A percentile compares a stretch with the other conserved stretches of the same genome.
phyloP scores from a whole-genome alignment of 305 asterid genomes.

The Salvia sclarea region DNA sequence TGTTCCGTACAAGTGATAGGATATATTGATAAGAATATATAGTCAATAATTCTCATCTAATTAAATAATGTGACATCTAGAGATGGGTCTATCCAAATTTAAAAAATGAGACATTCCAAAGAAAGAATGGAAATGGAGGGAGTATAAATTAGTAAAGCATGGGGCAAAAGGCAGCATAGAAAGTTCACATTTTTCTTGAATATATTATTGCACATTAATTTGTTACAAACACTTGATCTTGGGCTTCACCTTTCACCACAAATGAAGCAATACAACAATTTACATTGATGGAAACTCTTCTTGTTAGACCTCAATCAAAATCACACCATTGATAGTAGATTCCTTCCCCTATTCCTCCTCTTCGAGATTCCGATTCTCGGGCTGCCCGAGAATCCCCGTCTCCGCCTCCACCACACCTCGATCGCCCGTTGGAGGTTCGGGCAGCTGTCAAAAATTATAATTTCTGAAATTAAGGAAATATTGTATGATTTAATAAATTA shows the following conservation, averaged over 20 bases:
- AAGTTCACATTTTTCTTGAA: background rate
- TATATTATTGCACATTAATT: background rate
- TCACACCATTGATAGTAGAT: too few relatives aligned
- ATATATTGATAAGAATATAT: too few relatives aligned
- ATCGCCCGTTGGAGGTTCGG: conserved; percentile 90
- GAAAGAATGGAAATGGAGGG: too few relatives aligned
- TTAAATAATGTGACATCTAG: too few relatives aligned
- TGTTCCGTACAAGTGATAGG: too few relatives aligned
- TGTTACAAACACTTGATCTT: background rate
- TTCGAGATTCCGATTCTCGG: conserved; percentile 31
- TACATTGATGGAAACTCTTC: conserved; percentile 11
- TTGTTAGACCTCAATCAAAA: background rate
- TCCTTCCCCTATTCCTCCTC: too few relatives aligned
- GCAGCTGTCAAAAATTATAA: too few relatives aligned
- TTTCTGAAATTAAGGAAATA: too few relatives aligned
- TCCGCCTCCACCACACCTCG: conserved; percentile 98
- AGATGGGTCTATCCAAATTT: too few relatives aligned
- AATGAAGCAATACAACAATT: conserved; percentile 19
- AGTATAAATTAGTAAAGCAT: background rate
- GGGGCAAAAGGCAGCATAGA: background rate
- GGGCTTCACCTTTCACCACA: background rate
- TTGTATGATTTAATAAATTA: too few relatives aligned
- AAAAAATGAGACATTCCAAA: too few relatives aligned
- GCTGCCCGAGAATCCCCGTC: conserved; percentile 35
- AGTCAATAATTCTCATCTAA: too few relatives aligned